phyloP scores from a whole-genome alignment of 2,329 filamentous ascomycete genomes.

The Aspergillus sp. region DNA sequence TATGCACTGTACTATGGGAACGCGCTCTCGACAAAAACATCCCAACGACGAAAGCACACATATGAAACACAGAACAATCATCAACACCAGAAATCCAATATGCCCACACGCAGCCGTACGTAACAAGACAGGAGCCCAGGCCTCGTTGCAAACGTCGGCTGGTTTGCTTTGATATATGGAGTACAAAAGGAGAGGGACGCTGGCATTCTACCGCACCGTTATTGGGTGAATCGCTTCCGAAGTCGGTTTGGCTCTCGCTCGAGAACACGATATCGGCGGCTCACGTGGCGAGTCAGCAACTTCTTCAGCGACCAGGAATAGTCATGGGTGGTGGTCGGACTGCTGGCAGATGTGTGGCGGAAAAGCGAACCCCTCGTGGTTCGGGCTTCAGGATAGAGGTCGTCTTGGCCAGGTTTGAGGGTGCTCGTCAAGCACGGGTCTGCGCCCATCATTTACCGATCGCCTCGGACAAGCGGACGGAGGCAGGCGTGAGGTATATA shows the following conservation, averaged over 20 bases:
- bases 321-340: slow-evolving; percentile 4
- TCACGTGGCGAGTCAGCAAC: slow-evolving; percentile 25
- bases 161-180: background rate
- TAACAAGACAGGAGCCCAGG: background rate
- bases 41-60: background rate
- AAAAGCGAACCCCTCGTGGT: slow-evolving; percentile 10
- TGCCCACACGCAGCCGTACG: background rate
- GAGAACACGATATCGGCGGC: slow-evolving; percentile 29
- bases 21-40: background rate
- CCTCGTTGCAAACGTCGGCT: background rate
- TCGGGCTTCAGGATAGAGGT: slow-evolving; percentile 14
- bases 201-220: background rate
- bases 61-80: background rate
- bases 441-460: slow-evolving; percentile 18
- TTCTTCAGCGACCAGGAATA: slow-evolving; percentile 29
- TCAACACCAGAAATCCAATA: background rate
- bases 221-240: slow-evolving; percentile 24
- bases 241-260: slow-evolving; percentile 32
- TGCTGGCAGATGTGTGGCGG: slow-evolving; percentile 1
- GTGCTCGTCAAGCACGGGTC: slow-evolving; percentile 16
- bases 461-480: background rate
- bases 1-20: background rate
- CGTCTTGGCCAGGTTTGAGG: slow-evolving; percentile 12
- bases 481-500: background rate
- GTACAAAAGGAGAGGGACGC: too few relatives aligned